Percentiles rank a stretch among this genome's conserved stretches.
Conservation (phyloP, 306 rosid species). For the Ammopiptanthus mongolicus region DNA sequence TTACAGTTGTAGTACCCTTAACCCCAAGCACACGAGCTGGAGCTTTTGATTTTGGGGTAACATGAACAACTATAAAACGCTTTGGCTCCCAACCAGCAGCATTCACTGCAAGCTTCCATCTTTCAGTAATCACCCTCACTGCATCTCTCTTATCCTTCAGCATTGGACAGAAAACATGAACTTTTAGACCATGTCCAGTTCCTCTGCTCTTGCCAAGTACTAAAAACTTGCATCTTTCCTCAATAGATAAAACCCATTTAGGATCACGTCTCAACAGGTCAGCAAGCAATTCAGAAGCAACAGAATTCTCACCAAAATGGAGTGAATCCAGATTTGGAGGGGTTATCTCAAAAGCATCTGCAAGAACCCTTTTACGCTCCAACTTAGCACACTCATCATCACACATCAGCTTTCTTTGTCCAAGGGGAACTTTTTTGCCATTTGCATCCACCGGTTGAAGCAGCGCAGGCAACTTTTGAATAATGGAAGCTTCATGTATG, state of each 20-base stretch:
- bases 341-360: conserved; percentile 75
- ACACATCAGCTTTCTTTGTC: conserved; percentile 78
- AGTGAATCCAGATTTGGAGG: conserved; percentile 73
- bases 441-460: conserved; percentile 72
- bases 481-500: conserved; percentile 49
- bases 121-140: conserved; percentile 67
- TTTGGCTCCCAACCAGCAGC: conserved; percentile 89
- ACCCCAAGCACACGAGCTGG: conserved; percentile 74
- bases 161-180: conserved; percentile 86
- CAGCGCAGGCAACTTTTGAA: conserved; percentile 54
- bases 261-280: conserved; percentile 74
- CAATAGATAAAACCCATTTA: conserved; percentile 80
- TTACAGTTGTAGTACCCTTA: conserved; percentile 54
- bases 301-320: conserved; percentile 62
- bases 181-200: conserved; percentile 48
- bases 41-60: conserved; percentile 61
- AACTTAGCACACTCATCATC: conserved; percentile 80
- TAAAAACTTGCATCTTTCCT: conserved; percentile 80
- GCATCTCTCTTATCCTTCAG: conserved; percentile 81
- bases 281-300: conserved; percentile 53
- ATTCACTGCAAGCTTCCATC: conserved; percentile 79
- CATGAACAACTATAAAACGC: conserved; percentile 69
- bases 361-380: conserved; percentile 81
- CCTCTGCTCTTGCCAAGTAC: conserved; percentile 79
- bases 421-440: conserved; percentile 50